A percentile compares a stretch with the other conserved stretches of the same genome.
These are phyloP conservation scores for Monascus ruber DNA, from an alignment of 2,329 filamentous ascomycete genomes.

Conservation along the genomic window DNA sequence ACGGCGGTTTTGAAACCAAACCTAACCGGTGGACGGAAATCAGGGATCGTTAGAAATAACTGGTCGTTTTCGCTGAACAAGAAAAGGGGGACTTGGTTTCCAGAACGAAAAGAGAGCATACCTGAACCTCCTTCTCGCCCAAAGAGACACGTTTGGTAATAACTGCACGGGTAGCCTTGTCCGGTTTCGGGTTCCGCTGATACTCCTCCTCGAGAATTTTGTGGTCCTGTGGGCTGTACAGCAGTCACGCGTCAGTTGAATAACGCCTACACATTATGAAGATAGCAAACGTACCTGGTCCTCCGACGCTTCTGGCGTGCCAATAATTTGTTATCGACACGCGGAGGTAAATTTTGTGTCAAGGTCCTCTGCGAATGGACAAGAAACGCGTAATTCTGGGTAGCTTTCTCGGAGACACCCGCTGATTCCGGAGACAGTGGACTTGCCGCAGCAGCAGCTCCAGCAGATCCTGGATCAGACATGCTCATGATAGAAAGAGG, in stretches of 20 bases:
- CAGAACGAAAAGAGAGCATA: slow-evolving; percentile 36
- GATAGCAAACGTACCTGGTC: slow-evolving; percentile 41
- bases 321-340: slow-evolving; percentile 48
- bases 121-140: slow-evolving; percentile 94
- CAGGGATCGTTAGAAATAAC: slow-evolving; percentile 1
- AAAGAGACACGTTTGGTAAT: slow-evolving; percentile 78
- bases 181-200: slow-evolving; percentile 73
- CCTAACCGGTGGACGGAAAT: slow-evolving; percentile 41
- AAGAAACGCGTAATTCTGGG: slow-evolving; percentile 43
- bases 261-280: neutral
- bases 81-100: no score
- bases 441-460: slow-evolving; percentile 6
- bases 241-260: neutral
- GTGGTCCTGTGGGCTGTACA: slow-evolving; percentile 70
- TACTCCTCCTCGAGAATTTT: slow-evolving; percentile 79
- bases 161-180: slow-evolving; percentile 73
- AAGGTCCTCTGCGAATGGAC: slow-evolving; percentile 48
- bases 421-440: slow-evolving; percentile 25
- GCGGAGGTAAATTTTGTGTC: slow-evolving; percentile 44
- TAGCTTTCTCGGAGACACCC: slow-evolving; percentile 20
- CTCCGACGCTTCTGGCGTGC: slow-evolving; percentile 50
- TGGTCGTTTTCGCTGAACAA: no score
- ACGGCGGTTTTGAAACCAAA: slow-evolving; percentile 94
- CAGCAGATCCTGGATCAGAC: slow-evolving; percentile 25
- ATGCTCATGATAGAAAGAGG: slow-evolving; percentile 15